phyloP scores from a whole-genome alignment of 2,329 filamentous ascomycete genomes.

The Colletotrichum filicis region DNA sequence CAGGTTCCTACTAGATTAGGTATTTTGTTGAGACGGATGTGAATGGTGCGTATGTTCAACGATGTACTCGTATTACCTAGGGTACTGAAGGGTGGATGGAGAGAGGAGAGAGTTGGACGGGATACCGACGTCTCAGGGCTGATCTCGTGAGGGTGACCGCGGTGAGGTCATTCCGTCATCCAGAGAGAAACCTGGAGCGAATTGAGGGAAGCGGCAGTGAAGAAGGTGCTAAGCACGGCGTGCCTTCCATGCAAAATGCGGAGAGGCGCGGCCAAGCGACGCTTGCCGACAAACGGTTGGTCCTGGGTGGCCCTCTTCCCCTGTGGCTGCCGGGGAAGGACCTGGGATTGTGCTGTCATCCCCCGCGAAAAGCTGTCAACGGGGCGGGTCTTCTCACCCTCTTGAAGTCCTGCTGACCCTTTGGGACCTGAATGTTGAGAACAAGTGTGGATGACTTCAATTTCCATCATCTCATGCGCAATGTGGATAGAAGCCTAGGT shows the following conservation, averaged over 20 bases:
- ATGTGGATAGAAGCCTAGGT: neutral
- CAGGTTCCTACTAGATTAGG: neutral
- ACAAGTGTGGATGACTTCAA: neutral
- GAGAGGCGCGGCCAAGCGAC: conserved; percentile 32
- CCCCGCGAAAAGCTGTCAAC: conserved; percentile 25
- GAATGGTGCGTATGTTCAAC: neutral
- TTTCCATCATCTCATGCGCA: conserved; percentile 13
- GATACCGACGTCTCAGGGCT: conserved; percentile 31
- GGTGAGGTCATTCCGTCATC: conserved; percentile 32
- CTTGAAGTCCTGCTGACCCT: neutral
- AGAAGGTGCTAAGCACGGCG: neutral
- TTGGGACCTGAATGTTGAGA: neutral
- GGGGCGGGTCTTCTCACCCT: neutral
- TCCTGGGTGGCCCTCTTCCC: conserved; percentile 3
- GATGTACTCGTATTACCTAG: neutral
- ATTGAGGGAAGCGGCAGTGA: neutral
- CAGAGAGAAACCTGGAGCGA: neutral
- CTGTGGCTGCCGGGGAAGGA: conserved; percentile 21
- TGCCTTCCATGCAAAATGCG: conserved; percentile 16
- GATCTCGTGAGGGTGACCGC: conserved; percentile 34
- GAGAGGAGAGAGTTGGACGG: conserved; percentile 8
- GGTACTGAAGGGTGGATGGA: neutral
- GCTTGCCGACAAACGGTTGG: conserved; percentile 34
- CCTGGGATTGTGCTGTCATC: conserved; percentile 9
- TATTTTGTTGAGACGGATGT: neutral